Percentiles rank a stretch among this genome's conserved stretches.
Conservation (phyloP, 1,284 basidiomycete species). For the Heterobasidion annosum region DNA sequence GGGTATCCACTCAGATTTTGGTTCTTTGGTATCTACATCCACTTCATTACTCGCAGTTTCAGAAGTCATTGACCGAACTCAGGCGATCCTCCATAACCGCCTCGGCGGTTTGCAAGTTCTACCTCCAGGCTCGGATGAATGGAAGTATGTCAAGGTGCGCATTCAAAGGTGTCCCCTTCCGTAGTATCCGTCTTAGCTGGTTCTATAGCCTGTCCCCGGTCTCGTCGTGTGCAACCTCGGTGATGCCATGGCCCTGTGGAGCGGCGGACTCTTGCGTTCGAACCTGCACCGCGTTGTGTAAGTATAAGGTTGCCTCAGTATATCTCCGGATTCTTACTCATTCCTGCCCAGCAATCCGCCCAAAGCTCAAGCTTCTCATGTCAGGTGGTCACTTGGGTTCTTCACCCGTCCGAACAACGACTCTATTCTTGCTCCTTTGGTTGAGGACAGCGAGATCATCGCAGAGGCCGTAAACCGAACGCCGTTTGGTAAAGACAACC, state of each 20-base stretch:
- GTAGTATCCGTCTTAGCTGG: not conserved
- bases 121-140: constrained; percentile 46
- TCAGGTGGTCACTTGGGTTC: not conserved
- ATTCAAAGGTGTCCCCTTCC: not conserved
- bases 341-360: not conserved
- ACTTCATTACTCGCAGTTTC: not conserved
- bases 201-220: constrained; percentile 22
- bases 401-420: not conserved
- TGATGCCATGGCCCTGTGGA: not conserved
- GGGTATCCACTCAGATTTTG: constrained; percentile 30
- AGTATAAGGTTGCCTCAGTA: not conserved
- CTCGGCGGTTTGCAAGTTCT: constrained; percentile 69
- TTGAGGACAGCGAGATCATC: not conserved
- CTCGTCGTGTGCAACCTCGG: constrained; percentile 18
- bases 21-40: constrained; percentile 16
- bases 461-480: not conserved
- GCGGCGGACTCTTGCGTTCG: not conserved
- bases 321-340: not conserved
- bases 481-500: not conserved
- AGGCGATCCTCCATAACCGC: constrained; percentile 61
- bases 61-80: not conserved
- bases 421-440: not conserved
- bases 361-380: not conserved
- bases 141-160: constrained; percentile 58
- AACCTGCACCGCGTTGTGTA: not conserved